These are phyloP conservation scores for Onygenales sp. DNA, from an alignment of 2,329 filamentous ascomycete species.

Conservation along the genomic window DNA sequence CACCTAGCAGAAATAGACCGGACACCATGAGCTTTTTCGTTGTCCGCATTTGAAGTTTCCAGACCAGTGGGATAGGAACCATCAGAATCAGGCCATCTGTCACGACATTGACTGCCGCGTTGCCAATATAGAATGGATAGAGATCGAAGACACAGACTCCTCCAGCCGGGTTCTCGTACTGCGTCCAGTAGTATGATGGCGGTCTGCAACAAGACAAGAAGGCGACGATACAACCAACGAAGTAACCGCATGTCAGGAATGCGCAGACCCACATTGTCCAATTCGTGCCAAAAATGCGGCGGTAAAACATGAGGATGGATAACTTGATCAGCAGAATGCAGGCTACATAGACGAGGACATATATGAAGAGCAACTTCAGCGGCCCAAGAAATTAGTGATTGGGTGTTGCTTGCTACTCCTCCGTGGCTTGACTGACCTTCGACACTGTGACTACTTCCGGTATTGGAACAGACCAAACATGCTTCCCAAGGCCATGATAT, in stretches of 20 bases:
- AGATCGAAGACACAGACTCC: conserved; percentile 4
- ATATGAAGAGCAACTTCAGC: conserved; percentile 3
- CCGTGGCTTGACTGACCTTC: not conserved
- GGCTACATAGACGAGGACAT: conserved; percentile 4
- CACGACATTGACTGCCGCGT: conserved; percentile 7
- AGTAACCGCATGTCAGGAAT: conserved; percentile 7
- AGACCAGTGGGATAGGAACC: conserved; percentile 12
- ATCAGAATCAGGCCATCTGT: conserved; percentile 12
- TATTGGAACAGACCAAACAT: conserved; percentile 4
- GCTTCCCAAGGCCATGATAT: conserved; percentile 3
- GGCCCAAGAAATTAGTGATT: not conserved
- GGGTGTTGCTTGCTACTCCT: not conserved
- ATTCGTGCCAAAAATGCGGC: conserved; percentile 7
- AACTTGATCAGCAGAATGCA: conserved; percentile 9
- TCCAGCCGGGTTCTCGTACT: conserved; percentile 1
- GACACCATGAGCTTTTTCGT: conserved; percentile 27
- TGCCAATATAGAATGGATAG: conserved; percentile 8
- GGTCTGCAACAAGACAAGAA: conserved; percentile 7
- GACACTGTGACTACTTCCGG: not conserved
- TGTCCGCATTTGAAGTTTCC: conserved; percentile 21
- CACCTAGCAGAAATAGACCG: conserved; percentile 27
- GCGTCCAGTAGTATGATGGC: conserved; percentile 8
- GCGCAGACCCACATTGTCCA: conserved; percentile 4
- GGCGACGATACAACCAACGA: conserved; percentile 7
- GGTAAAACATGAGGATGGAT: conserved; percentile 12